Evolutionary conservation across 208 protist species (phyloP).

Genomic region (Pavlovales sp.): DNA sequence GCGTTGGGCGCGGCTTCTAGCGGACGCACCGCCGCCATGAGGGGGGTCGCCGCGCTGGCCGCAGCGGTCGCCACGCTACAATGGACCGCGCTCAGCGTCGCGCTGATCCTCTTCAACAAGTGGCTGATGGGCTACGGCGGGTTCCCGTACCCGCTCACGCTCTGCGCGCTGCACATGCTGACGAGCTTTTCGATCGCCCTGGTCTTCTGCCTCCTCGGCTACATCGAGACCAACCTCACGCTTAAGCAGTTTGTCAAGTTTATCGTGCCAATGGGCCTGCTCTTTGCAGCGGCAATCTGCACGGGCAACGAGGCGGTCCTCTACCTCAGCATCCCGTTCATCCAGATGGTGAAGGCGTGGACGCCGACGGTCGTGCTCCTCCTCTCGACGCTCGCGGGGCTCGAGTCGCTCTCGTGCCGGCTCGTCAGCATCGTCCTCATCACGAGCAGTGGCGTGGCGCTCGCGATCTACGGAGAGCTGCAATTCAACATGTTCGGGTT

Average conservation of each 20-base stretch:
- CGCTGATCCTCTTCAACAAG: neutral
- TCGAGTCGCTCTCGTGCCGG: neutral
- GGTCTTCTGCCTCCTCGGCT: neutral
- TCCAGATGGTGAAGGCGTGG: conserved; percentile 3
- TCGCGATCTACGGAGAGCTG: neutral
- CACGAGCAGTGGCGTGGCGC: neutral
- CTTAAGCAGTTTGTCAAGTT: neutral
- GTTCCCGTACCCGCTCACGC: neutral
- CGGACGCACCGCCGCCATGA: too few relatives aligned
- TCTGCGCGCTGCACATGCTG: neutral
- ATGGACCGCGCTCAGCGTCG: neutral
- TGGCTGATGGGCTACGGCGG: neutral
- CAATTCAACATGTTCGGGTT: neutral
- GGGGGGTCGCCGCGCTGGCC: too few relatives aligned
- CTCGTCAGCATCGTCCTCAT: neutral
- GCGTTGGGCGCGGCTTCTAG: too few relatives aligned
- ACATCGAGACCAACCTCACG: neutral
- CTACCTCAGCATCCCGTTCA: neutral
- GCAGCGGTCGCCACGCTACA: neutral
- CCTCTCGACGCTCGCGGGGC: neutral
- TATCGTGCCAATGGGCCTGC: neutral
- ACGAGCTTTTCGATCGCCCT: neutral
- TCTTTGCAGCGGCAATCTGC: neutral
- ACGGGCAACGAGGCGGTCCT: neutral
- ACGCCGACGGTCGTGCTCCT: neutral